Base-by-base conservation (phyloP, 768 basidiomycete genomes). In the Multifurca ochricompacta region DNA sequence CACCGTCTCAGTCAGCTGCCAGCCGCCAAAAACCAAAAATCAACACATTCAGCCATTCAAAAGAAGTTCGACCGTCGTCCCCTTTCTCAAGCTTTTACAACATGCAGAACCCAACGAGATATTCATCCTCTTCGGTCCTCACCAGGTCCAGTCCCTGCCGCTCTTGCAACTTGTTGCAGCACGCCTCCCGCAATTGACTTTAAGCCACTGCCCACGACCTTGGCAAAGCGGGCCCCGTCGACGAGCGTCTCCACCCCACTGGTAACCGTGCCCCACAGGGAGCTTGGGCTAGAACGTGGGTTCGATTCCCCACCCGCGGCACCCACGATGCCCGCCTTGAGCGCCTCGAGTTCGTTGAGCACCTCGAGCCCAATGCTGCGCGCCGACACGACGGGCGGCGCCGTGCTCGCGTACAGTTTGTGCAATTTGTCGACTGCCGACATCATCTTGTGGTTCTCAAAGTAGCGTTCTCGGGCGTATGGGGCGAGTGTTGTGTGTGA, bases 331-430 rank as follows among this genome's bases (percentile, higher is more conserved):
- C 85, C 81, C 14, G 80, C 78, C 71, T 98, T 97, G 56, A 98
- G 60, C 0, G 80, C 73, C 54, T 87, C 85, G 14, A 96, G 69
- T 69, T 98, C 93, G 63, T 98, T 96, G 40, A 98, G 62, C 10
- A 96, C 82, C 63, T 98, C 95, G 18, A 97, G 66, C 1, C 96
- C 96, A 14, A 85, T 78, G 0, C 87, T 87, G 49, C 95, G 80
- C 3, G 82, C 83, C 89, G 89, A 92, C 16, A 96, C 92, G 11
- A 93, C 64, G 2, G 85, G 82, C 23, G 74, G 77, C 31, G 72
- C 70, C 39, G 83, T 80, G 3, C 78, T 78, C 1, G 83, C 72
- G 66, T 94, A 98, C 16, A 98, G 64, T 63, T 90, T 90, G 70
- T 94, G 87, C 32, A 98, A 75, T 64, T 93, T 93, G 71, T 99